Conservation (phyloP, 768 basidiomycete species). For the Scleroderma bovista region DNA sequence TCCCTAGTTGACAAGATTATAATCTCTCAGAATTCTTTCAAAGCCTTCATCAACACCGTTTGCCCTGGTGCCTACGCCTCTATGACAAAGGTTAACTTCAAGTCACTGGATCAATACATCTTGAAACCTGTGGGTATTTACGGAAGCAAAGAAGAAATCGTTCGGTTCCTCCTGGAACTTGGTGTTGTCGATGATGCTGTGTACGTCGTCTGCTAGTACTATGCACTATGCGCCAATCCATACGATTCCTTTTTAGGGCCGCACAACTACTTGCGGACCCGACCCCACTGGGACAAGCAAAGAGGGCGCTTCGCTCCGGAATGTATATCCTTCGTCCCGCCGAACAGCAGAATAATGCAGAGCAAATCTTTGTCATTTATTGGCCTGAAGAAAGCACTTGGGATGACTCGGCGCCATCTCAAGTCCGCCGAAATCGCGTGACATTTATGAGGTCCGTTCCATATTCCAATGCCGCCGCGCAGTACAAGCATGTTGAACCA, state of each 20-base stretch:
- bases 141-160: constrained; percentile 48
- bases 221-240: background rate
- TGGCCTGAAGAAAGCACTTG: constrained; percentile 62
- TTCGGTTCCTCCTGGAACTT: constrained; percentile 36
- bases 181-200: constrained; percentile 31
- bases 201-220: constrained; percentile 29
- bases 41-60: constrained; percentile 42
- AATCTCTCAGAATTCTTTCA: constrained; percentile 48
- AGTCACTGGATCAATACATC: constrained; percentile 37
- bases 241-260: background rate
- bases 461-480: too few species aligned
- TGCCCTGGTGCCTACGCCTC: constrained; percentile 48
- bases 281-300: background rate
- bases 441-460: constrained; percentile 54
- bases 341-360: constrained; percentile 1
- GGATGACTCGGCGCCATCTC: constrained; percentile 41
- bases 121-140: constrained; percentile 54
- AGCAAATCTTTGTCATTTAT: constrained; percentile 44
- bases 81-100: constrained; percentile 54
- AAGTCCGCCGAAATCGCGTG: constrained; percentile 46
- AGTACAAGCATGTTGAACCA: background rate
- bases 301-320: constrained; percentile 39
- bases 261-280: constrained; percentile 1
- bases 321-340: constrained; percentile 36
- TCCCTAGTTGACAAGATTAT: constrained; percentile 55